These are phyloP conservation scores for Tubosaeta sp. DNA, from an alignment of 768 basidiomycete genomes.

Conservation along the genomic window DNA sequence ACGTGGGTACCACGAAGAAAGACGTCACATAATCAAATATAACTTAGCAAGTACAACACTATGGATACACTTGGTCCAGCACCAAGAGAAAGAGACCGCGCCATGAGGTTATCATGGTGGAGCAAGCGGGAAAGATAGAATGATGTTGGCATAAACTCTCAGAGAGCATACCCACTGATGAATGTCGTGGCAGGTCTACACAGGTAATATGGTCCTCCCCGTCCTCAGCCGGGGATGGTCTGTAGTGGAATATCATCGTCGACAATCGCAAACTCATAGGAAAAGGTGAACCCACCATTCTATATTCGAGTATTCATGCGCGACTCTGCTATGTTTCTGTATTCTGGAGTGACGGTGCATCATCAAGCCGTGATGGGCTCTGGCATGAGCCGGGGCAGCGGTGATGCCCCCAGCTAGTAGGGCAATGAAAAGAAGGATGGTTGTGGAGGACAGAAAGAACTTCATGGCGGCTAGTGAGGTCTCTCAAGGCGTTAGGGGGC, in stretches of 20 bases:
- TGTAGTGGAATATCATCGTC: background rate
- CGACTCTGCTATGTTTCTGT: background rate
- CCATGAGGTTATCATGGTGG: too few relatives aligned
- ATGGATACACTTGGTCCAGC: background rate
- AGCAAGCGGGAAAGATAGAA: too few relatives aligned
- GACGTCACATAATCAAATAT: background rate
- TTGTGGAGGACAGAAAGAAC: background rate
- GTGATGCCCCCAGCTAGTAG: background rate
- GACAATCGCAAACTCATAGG: background rate
- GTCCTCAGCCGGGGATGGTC: background rate
- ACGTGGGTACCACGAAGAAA: background rate
- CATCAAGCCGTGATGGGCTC: background rate
- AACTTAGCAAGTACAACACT: background rate
- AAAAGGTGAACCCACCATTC: background rate
- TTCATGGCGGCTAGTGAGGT: background rate
- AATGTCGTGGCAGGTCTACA: background rate
- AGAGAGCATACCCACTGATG: background rate
- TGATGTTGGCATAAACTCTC: background rate
- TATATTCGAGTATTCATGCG: background rate
- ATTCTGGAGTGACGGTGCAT: background rate
- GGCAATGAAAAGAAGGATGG: constrained; percentile 1
- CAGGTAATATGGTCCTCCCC: background rate
- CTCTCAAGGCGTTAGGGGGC: background rate
- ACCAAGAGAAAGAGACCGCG: background rate
- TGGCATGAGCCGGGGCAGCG: constrained; percentile 4